Base-by-base conservation (phyloP, 2,329 filamentous ascomycete genomes). In the Colletotrichum tropicale region DNA sequence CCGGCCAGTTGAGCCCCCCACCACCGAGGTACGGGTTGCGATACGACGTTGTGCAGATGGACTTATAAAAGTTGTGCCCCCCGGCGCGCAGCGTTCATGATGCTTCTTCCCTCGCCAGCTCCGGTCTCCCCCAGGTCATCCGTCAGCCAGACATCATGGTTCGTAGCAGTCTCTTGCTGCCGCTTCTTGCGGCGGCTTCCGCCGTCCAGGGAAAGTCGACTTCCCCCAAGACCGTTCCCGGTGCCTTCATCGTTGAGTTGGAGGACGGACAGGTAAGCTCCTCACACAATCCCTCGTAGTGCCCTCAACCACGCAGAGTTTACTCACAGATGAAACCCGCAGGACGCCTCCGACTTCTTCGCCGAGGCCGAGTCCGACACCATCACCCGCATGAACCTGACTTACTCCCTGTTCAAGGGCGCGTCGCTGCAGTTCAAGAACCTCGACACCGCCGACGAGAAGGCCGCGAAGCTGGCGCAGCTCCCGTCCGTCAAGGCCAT, bases 231-330 rank as follows among this genome's bases (percentile, higher is more conserved):
- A 78, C 85, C 55, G 79, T 91, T 15, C 83, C 86, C 1, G 88
- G 89, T 24, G 87, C 86, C 28, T 91, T 87, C 81, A 88, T 91
- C 77, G 85, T 91, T 74, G 89, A 91, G 77, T 88, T 90, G 67
- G 86, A 90, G 61, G 86, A 89, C 24, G 84, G 84, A 9, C 82
- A 88, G 79, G 89, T 90, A 81, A 78, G 85, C 80, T 24, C 0
- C 43, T 52, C 2, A 24, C 43, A 52, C 15, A 61, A 2, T 6
- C 2, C 32, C 24, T 1, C 4, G 38, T 28, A 43, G n/a, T 64
- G 18, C 28, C 15, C 26, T 16, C n/a, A 16, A 28, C 13, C 21
- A 2, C 15, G 36, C 24, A 15, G 1, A 10, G 24, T 15, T 4
- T 18, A 61, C 21, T 56, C 6, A 48, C 55, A 13, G 16, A 15